phyloP scores from a whole-genome alignment of 129 eudicot species.

The Helichrysum umbraculigerum region DNA sequence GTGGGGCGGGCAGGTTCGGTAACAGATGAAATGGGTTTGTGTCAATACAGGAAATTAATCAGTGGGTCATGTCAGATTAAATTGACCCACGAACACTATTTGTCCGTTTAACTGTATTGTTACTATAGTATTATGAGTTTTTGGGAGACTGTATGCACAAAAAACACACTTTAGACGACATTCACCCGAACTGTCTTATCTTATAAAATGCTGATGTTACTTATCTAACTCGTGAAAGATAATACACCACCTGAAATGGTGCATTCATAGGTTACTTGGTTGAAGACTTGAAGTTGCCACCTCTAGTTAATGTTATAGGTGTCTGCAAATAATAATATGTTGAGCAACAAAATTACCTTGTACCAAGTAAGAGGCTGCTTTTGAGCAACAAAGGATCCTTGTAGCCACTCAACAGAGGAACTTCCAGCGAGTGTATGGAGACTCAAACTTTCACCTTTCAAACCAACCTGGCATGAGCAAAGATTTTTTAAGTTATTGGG shows the following conservation, averaged over 20 bases:
- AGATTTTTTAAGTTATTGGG: background rate
- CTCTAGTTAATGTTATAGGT: too few relatives aligned
- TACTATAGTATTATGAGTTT: too few relatives aligned
- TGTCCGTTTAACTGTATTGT: background rate
- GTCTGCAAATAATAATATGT: too few relatives aligned
- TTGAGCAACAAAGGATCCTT: conserved; percentile 61
- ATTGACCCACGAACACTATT: background rate
- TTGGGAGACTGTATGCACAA: too few relatives aligned
- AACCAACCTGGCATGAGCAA: conserved; percentile 56
- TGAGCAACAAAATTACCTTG: conserved; percentile 55
- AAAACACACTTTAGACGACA: too few relatives aligned
- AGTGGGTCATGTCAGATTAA: background rate
- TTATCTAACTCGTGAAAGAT: too few relatives aligned
- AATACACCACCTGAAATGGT: too few relatives aligned
- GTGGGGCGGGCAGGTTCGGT: background rate
- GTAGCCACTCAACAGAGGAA: conserved; percentile 74
- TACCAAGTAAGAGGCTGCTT: conserved; percentile 90
- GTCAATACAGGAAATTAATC: background rate
- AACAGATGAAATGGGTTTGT: background rate
- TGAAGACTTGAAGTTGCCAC: too few relatives aligned
- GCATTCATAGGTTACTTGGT: too few relatives aligned
- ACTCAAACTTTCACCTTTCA: conserved; percentile 62
- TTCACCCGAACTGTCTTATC: too few relatives aligned
- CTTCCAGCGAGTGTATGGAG: conserved; percentile 63
- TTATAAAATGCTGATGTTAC: too few relatives aligned